Base-by-base conservation (phyloP, 495 filamentous ascomycete species). In the Darksidea phi region DNA sequence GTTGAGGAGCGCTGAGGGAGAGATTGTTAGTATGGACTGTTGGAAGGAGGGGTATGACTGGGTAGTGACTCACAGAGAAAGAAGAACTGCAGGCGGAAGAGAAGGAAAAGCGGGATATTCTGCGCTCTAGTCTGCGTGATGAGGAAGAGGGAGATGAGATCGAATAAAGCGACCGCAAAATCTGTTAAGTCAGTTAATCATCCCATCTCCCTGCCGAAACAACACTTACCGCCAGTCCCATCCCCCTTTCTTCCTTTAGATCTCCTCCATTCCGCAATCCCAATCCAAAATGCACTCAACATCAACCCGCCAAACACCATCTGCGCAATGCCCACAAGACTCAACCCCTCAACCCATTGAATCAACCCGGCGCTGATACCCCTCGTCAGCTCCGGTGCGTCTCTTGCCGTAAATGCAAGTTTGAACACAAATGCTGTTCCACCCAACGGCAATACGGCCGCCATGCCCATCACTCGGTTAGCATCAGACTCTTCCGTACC, bases 61-160 rank as follows among this genome's bases (percentile, higher is more conserved):
- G 21, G 51, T 18, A 45, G 12, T 12, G 17, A 24, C 59, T 59
- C 63, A 68, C 68, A 67, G 41, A 91, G 71, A 60, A 85, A 75
- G 15, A 74, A 68, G 57, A 79, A 74, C 47, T 85, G 81, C 12
- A 85, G 38, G 38, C 85, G 79, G 70, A 91, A 88, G 15, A 94
- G 66, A 23, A 94, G 76, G 70, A 94, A 89, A 23, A 96, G 79
- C 0, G 94, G 94, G 46, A 91, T 82, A 69, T 95, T 96, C 13
- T 87, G 85, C 17, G 84, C 80, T 48, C 88, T 82, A 6, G 89
- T 90, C 74, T 98, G 91, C 4, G 91, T 97, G 41, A 95, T 78
- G 25, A 96, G 79, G 62, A 97, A 87, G 28, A 96, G 75, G 26
- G 84, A 85, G 45, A 91, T 78, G 25, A 91, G 73, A 63, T 88